These are phyloP conservation scores for Cutaneotrichosporon daszewskae DNA, from an alignment of 1,284 basidiomycete genomes.

Conservation along the genomic window DNA sequence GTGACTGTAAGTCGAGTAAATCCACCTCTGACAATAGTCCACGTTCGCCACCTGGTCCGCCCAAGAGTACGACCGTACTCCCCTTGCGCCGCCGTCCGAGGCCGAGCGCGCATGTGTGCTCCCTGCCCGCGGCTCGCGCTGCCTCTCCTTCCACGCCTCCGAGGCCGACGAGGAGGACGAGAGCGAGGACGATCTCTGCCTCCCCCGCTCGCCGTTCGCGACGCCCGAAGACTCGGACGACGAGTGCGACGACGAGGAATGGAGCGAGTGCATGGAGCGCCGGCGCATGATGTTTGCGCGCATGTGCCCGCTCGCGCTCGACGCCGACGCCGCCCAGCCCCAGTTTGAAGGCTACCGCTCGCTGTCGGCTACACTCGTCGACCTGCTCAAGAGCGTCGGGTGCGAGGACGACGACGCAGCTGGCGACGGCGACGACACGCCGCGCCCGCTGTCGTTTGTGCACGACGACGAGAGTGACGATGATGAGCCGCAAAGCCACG, in stretches of 20 bases:
- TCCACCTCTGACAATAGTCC: conserved; percentile 21
- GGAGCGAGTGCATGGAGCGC: conserved; percentile 41
- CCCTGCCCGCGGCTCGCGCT: conserved; percentile 43
- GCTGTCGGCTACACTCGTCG: conserved; percentile 33
- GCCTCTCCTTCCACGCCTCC: conserved; percentile 16
- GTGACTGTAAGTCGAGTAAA: conserved; percentile 31
- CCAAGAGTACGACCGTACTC: conserved; percentile 47
- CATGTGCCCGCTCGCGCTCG: conserved; percentile 21
- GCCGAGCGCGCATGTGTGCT: conserved; percentile 44
- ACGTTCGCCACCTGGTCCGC: conserved; percentile 44
- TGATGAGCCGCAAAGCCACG: background rate
- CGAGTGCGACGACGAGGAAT: conserved; percentile 21
- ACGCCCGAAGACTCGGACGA: conserved; percentile 15
- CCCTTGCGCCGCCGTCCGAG: conserved; percentile 46
- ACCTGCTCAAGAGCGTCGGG: conserved; percentile 26
- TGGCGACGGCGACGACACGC: conserved; percentile 2
- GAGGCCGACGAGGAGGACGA: conserved; percentile 15
- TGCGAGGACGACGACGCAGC: conserved; percentile 1
- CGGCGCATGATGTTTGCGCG: conserved; percentile 43
- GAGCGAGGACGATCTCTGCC: background rate
- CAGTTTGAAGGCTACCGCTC: conserved; percentile 44
- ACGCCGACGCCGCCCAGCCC: conserved; percentile 21
- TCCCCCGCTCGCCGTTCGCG: conserved; percentile 15
- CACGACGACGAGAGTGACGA: conserved; percentile 1
- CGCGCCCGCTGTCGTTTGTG: background rate